These are phyloP conservation scores for Betula pendula DNA, from an alignment of 306 rosid species.

Conservation along the genomic window DNA sequence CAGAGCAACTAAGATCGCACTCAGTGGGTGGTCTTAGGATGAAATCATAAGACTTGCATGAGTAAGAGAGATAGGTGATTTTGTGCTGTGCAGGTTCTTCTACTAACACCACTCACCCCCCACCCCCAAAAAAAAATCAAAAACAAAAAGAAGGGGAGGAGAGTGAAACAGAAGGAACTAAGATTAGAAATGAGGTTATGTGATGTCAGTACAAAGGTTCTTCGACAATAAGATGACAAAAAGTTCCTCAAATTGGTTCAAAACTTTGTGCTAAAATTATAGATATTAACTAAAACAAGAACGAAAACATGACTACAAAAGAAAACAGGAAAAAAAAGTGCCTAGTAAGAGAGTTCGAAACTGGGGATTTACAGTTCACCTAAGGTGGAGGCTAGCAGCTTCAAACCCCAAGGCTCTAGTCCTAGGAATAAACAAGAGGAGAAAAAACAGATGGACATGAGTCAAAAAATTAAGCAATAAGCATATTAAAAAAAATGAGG, in stretches of 20 bases:
- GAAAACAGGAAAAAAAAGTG: neutral
- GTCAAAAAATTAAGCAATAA: neutral
- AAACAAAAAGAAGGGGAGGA: neutral
- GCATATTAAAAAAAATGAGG: neutral
- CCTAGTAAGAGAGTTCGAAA: neutral
- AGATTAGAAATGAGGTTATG: neutral
- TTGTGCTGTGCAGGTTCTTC: neutral
- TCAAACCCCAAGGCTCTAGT: neutral
- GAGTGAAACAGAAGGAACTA: neutral
- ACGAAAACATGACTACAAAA: neutral
- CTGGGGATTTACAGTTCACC: neutral
- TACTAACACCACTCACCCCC: neutral
- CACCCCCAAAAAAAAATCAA: neutral
- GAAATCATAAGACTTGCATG: neutral
- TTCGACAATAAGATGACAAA: neutral
- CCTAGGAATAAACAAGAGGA: neutral
- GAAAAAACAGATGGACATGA: neutral
- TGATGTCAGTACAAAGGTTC: neutral
- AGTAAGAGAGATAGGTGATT: neutral
- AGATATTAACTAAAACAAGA: neutral
- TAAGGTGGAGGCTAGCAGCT: conserved; percentile 1
- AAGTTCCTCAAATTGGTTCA: neutral
- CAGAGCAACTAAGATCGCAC: neutral
- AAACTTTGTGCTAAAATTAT: neutral
- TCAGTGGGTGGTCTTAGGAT: neutral